Base-by-base conservation (phyloP, 2,329 filamentous ascomycete genomes). In the Xylariaceae sp. region DNA sequence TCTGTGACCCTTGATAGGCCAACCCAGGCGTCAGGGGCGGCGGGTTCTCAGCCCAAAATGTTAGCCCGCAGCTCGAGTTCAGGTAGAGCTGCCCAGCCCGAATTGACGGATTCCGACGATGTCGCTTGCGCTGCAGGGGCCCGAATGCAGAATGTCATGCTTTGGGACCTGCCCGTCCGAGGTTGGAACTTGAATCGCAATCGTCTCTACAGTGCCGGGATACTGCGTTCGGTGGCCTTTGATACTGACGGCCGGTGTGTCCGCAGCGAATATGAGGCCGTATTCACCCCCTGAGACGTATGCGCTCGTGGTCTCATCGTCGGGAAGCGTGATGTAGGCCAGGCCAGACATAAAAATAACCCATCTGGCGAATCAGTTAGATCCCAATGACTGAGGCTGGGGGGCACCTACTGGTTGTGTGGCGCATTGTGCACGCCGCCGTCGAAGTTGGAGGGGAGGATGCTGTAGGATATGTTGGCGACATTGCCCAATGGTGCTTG, bases 371-470 rank as follows among this genome's bases (percentile, higher is more conserved):
- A 16, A 37, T n/a, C 6, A 10, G 50, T 47, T 16, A 29, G 16
- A 29, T 5, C 4, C 10, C 12, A 18, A 9, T 29, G 43, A 16
- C 26, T 51, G 21, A 44, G 34, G 7, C 26, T 13, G 3, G 9
- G 13, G 10, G n/a, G 26, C 15, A 32, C 69, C 53, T 64, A 75
- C 73, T 75, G 74, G 7, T 66, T 65, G 12, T 55, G 51, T 8
- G 75, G 74, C 4, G 74, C 74, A 56, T 71, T 73, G 55, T 76
- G 74, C 39, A 68, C 47, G 1, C 71, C 74, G 1, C 68, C 71
- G 47, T 76, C 68, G 32, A 67, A 75, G 2, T 62, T 51, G 0
- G 69, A 61, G 1, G 73, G 72, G 6, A 75, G 40, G 8, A 74
- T 60, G 4, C 62, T 60, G 54, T 71, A 74, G 16, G 67, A 64